Evolutionary conservation across 2,329 filamentous ascomycete genomes (phyloP).

Genomic region (Fusarium pilosicola): DNA sequence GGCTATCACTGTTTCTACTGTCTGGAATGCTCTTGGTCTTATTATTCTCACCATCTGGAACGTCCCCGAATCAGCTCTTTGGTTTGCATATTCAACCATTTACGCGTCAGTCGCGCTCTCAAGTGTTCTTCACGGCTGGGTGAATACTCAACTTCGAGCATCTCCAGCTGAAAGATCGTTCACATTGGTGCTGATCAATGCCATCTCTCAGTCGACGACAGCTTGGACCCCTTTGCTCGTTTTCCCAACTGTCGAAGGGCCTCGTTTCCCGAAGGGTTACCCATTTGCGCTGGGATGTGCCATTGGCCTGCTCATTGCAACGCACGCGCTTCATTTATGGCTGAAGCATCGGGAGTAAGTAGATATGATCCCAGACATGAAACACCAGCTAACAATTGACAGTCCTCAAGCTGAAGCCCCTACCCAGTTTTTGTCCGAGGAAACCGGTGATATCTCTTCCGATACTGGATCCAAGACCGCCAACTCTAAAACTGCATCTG

Average conservation of each 20-base stretch:
- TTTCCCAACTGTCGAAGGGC: conserved; percentile 58
- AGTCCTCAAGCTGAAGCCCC: conserved; percentile 1
- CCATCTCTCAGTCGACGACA: conserved; percentile 63
- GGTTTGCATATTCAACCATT: conserved; percentile 54
- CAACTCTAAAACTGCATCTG: not conserved
- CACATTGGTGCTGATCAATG: conserved; percentile 61
- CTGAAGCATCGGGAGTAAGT: conserved; percentile 38
- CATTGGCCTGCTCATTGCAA: conserved; percentile 43
- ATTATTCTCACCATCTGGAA: conserved; percentile 66
- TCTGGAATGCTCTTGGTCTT: conserved; percentile 63
- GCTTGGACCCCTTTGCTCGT: conserved; percentile 65
- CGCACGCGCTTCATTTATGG: conserved; percentile 38
- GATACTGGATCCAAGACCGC: not conserved
- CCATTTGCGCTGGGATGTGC: conserved; percentile 50
- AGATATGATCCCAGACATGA: fast-evolving
- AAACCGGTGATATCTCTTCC: not conserved
- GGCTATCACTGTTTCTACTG: conserved; percentile 62
- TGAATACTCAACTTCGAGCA: conserved; percentile 60
- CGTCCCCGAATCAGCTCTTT: conserved; percentile 57
- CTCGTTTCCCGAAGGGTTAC: conserved; percentile 56
- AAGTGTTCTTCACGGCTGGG: conserved; percentile 65
- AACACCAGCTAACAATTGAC: not conserved
- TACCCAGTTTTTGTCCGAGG: not conserved
- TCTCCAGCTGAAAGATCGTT: conserved; percentile 60
- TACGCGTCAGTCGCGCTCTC: conserved; percentile 63